These are phyloP conservation scores for Boletellus ananiceps DNA, from an alignment of 768 basidiomycete species.

Conservation along the genomic window DNA sequence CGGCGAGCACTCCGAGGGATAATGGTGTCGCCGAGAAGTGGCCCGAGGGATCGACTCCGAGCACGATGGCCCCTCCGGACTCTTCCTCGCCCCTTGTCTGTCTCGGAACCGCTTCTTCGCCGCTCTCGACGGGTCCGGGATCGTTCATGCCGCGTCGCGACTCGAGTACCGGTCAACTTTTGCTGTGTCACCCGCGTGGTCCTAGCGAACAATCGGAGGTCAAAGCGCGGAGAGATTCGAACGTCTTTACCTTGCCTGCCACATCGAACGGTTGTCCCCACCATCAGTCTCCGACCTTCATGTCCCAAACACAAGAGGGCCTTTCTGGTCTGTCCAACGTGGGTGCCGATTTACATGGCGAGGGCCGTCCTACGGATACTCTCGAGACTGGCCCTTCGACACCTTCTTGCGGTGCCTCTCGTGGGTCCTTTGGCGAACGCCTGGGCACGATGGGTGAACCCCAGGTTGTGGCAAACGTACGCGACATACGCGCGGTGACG, in stretches of 20 bases:
- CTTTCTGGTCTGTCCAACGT: not conserved
- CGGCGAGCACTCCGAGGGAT: slow-evolving; percentile 8
- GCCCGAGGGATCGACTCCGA: not conserved
- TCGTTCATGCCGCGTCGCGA: no score
- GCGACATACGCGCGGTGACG: slow-evolving; percentile 11
- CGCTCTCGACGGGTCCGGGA: not conserved
- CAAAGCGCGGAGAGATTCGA: not conserved
- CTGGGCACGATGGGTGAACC: not conserved
- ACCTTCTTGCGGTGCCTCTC: not conserved
- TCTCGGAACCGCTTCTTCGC: not conserved
- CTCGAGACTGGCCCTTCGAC: not conserved
- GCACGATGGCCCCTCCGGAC: slow-evolving; percentile 12
- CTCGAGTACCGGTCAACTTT: not conserved
- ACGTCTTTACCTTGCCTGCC: not conserved
- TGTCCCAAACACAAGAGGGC: not conserved
- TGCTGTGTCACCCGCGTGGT: not conserved
- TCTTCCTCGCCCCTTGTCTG: slow-evolving; percentile 18
- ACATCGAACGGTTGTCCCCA: not conserved
- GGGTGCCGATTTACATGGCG: not conserved
- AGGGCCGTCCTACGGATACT: not conserved
- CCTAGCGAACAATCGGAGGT: not conserved
- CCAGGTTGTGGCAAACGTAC: not conserved
- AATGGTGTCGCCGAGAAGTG: not conserved
- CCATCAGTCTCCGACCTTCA: not conserved
- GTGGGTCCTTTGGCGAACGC: not conserved